These are phyloP conservation scores for Lepidium aucheri DNA, from an alignment of 345 rosid genomes.

Conservation along the genomic window DNA sequence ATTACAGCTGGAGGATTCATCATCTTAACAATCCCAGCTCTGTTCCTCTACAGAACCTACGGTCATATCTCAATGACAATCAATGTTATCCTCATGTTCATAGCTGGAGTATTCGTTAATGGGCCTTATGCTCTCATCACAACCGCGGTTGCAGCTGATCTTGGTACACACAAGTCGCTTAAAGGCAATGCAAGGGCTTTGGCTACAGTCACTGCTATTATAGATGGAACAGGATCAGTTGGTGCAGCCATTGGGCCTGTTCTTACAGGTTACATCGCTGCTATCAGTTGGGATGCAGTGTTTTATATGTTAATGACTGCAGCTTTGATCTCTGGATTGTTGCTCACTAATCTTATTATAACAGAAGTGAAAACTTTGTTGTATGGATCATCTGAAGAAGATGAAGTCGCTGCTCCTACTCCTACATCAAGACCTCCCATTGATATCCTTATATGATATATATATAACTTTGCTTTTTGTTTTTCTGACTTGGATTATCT, in stretches of 20 bases:
- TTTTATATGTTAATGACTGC: slow-evolving; percentile 87
- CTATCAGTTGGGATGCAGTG: slow-evolving; percentile 77
- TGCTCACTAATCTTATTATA: slow-evolving; percentile 63
- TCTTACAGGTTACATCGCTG: slow-evolving; percentile 72
- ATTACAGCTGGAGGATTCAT: slow-evolving; percentile 84
- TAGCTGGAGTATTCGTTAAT: slow-evolving; percentile 80
- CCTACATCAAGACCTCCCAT: slow-evolving; percentile 25
- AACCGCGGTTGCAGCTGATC: slow-evolving; percentile 88
- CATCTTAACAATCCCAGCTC: slow-evolving; percentile 81
- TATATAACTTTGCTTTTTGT: background rate
- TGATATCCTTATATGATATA: slow-evolving; percentile 17
- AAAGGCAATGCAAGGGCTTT: slow-evolving; percentile 78
- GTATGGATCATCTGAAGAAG: slow-evolving; percentile 24
- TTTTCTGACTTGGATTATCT: background rate
- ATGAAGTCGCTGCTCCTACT: slow-evolving; percentile 13
- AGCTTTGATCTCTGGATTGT: slow-evolving; percentile 66
- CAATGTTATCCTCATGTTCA: slow-evolving; percentile 58
- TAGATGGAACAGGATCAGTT: slow-evolving; percentile 94
- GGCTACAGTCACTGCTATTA: slow-evolving; percentile 90
- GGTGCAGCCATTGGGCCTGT: slow-evolving; percentile 95
- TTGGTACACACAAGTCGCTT: slow-evolving; percentile 86
- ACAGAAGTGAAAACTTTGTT: slow-evolving; percentile 40
- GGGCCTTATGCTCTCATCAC: slow-evolving; percentile 93
- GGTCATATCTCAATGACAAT: slow-evolving; percentile 61
- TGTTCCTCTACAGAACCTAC: slow-evolving; percentile 63